Evolutionary conservation across 1,139 yeast genomes (phyloP).

Genomic region (Lodderomyces pseudojiufengensis): DNA sequence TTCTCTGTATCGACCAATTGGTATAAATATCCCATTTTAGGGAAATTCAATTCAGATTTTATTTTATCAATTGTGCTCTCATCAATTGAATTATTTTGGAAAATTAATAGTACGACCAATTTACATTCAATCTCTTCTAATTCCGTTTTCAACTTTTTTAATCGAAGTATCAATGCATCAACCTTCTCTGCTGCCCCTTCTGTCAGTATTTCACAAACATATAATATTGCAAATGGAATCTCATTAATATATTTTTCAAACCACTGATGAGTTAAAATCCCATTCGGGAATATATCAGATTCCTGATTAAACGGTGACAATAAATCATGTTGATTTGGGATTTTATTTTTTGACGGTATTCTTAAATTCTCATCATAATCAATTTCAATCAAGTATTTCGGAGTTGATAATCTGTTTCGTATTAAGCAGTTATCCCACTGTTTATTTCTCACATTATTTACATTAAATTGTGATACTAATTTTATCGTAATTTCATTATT

Average conservation of each 20-base stretch:
- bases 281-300: constrained; percentile 43
- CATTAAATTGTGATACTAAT: constrained; percentile 10
- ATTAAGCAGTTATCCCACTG: constrained; percentile 42
- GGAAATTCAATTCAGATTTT: constrained; percentile 29
- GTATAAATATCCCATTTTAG: constrained; percentile 31
- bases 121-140: constrained; percentile 21
- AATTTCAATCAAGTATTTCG: constrained; percentile 27
- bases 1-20: constrained; percentile 10
- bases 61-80: constrained; percentile 18
- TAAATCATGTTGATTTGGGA: constrained; percentile 20
- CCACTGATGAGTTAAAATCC: constrained; percentile 37
- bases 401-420: constrained; percentile 34
- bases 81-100: constrained; percentile 9
- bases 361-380: constrained; percentile 1
- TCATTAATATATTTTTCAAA: constrained; percentile 29
- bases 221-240: constrained; percentile 35
- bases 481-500: background rate
- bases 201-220: constrained; percentile 18
- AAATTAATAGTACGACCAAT: constrained; percentile 28
- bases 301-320: constrained; percentile 36
- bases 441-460: constrained; percentile 19
- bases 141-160: constrained; percentile 14
- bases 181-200: constrained; percentile 17
- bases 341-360: constrained; percentile 10
- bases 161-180: constrained; percentile 13